Conservation (phyloP, 2,329 filamentous ascomycete genomes). For the Aspergillus fructus region DNA sequence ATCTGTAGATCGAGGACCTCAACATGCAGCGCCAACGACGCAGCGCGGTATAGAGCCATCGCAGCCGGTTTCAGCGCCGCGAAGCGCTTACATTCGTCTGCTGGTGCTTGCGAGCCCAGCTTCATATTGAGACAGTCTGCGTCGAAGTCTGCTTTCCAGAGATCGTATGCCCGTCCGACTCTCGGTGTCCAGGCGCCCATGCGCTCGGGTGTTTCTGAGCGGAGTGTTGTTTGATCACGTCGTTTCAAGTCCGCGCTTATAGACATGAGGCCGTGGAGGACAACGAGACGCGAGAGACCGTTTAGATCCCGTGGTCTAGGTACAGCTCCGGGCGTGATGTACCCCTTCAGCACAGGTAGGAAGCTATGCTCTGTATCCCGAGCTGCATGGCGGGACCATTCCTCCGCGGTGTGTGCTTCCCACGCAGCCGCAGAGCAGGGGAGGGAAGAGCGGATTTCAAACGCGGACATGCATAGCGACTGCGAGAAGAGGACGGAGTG, state of each 20-base stretch:
- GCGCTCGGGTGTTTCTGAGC: slow-evolving; percentile 39
- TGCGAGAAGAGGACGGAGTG: slow-evolving; percentile 66
- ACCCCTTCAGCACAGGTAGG: slow-evolving; percentile 56
- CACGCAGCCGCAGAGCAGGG: slow-evolving; percentile 57
- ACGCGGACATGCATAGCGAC: slow-evolving; percentile 65
- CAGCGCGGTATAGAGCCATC: slow-evolving; percentile 59
- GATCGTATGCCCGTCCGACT: slow-evolving; percentile 54
- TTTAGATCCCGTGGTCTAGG: slow-evolving; percentile 46
- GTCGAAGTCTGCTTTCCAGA: slow-evolving; percentile 61
- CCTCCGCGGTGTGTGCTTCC: slow-evolving; percentile 56
- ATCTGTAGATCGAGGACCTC: slow-evolving; percentile 64
- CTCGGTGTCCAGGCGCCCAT: slow-evolving; percentile 53
- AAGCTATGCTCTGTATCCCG: slow-evolving; percentile 45
- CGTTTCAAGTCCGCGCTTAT: slow-evolving; percentile 63
- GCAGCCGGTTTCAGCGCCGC: slow-evolving; percentile 51
- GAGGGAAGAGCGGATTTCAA: slow-evolving; percentile 58
- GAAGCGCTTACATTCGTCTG: slow-evolving; percentile 37
- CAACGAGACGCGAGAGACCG: slow-evolving; percentile 52
- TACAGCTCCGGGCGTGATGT: slow-evolving; percentile 48
- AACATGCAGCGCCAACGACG: slow-evolving; percentile 56
- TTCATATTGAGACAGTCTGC: slow-evolving; percentile 47
- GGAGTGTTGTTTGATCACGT: slow-evolving; percentile 61
- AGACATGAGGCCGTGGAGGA: slow-evolving; percentile 64
- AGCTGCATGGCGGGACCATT: slow-evolving; percentile 49
- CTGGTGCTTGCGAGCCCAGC: slow-evolving; percentile 30